Percentiles rank a stretch among this genome's conserved stretches.
phyloP scores from a whole-genome alignment of 495 filamentous ascomycete genomes.

The Lasiosphaeria hispida region DNA sequence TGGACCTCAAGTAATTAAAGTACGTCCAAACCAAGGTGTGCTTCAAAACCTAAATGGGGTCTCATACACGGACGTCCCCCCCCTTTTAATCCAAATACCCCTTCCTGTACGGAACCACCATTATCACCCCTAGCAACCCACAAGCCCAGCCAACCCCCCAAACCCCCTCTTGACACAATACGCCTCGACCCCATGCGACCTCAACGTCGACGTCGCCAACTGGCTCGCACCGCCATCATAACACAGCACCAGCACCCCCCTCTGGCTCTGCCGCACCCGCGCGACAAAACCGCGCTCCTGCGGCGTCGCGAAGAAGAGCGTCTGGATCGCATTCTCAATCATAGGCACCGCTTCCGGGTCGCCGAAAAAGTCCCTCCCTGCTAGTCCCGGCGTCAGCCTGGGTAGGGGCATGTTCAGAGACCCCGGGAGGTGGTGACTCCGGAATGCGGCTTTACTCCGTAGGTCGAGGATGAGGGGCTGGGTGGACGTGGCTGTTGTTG shows the following conservation, averaged over 20 bases:
- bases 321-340: not conserved
- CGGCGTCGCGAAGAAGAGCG: not conserved
- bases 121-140: too few species aligned
- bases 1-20: too few species aligned
- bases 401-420: not conserved
- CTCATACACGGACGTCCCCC: too few species aligned
- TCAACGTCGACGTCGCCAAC: not conserved
- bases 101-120: too few species aligned
- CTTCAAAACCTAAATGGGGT: too few species aligned
- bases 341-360: not conserved
- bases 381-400: too few species aligned
- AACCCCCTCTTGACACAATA: not conserved
- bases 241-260: conserved; percentile 1
- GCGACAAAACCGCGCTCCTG: not conserved
- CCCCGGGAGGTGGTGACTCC: not conserved
- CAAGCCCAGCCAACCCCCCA: not conserved
- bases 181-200: not conserved
- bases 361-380: not conserved
- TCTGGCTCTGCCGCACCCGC: not conserved
- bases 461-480: too few species aligned
- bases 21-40: too few species aligned
- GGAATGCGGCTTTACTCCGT: not conserved
- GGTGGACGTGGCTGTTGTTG: too few species aligned
- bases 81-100: too few species aligned
- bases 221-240: not conserved